phyloP scores from a whole-genome alignment of 345 rosid species.

The Pistacia vera region DNA sequence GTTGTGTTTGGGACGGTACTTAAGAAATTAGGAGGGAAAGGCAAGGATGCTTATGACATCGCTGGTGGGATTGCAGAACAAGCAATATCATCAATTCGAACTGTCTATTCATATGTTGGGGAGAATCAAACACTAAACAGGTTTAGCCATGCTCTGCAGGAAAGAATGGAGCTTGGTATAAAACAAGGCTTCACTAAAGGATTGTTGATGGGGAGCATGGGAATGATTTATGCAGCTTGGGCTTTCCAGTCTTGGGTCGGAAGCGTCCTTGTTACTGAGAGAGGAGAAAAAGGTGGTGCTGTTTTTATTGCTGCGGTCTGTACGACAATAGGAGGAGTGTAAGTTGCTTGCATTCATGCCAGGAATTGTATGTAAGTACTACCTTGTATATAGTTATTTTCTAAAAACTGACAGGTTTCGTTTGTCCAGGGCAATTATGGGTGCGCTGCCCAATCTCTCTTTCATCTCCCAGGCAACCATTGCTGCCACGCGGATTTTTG shows the following conservation, averaged over 20 bases:
- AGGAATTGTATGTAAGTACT: too few relatives aligned
- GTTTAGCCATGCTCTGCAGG: constrained; percentile 39
- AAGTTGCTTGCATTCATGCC: constrained; percentile 24
- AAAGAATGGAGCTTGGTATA: constrained; percentile 43
- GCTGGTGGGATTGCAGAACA: constrained; percentile 60
- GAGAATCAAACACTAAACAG: constrained; percentile 44
- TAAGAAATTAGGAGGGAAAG: constrained; percentile 38
- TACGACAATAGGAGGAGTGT: constrained; percentile 52
- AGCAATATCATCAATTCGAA: constrained; percentile 52
- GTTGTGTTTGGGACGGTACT: constrained; percentile 45
- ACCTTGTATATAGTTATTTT: too few relatives aligned
- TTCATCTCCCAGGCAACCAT: constrained; percentile 37
- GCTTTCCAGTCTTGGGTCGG: constrained; percentile 60
- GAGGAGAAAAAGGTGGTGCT: constrained; percentile 50
- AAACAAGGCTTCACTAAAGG: constrained; percentile 61
- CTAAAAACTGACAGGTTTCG: not conserved
- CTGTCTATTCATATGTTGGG: constrained; percentile 52
- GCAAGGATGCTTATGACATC: constrained; percentile 41
- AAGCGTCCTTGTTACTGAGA: constrained; percentile 47
- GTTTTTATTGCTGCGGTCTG: constrained; percentile 45
- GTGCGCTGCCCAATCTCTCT: constrained; percentile 51
- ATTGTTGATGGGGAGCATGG: constrained; percentile 55
- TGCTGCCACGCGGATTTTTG: constrained; percentile 36
- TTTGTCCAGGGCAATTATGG: constrained; percentile 37
- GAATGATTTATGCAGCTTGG: constrained; percentile 52